Percentiles rank a stretch among this genome's conserved stretches.
Evolutionary conservation across 306 rosid species (phyloP).

Genomic region (Trifolium fragiferum): DNA sequence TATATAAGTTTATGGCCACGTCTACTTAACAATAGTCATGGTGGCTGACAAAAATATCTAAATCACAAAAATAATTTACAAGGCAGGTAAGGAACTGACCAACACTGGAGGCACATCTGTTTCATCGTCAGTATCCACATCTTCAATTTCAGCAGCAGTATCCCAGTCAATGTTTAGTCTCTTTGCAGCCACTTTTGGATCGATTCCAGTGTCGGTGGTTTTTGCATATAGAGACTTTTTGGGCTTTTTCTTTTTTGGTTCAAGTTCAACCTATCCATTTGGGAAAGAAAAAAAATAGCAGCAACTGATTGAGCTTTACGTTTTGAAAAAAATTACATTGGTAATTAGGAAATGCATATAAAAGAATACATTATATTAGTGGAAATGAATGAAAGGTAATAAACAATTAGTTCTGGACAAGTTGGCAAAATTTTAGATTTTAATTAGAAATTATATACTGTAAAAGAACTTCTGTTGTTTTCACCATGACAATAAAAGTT

Average conservation of each 20-base stretch:
- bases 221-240: slow-evolving; percentile 84
- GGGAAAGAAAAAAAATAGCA: background rate
- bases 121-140: slow-evolving; percentile 54
- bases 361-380: slow-evolving; percentile 16
- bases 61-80: slow-evolving; percentile 36
- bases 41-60: slow-evolving; percentile 23
- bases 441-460: background rate
- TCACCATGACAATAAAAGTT: slow-evolving; percentile 7
- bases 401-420: slow-evolving; percentile 12
- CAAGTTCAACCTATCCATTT: slow-evolving; percentile 56
- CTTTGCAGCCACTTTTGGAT: slow-evolving; percentile 84
- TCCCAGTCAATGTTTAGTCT: slow-evolving; percentile 89
- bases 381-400: background rate
- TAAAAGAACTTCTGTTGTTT: background rate
- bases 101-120: slow-evolving; percentile 75
- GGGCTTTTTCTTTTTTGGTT: slow-evolving; percentile 65
- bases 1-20: slow-evolving; percentile 1
- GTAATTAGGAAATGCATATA: slow-evolving; percentile 19
- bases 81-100: slow-evolving; percentile 65
- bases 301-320: slow-evolving; percentile 10
- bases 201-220: slow-evolving; percentile 85
- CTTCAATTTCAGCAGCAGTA: slow-evolving; percentile 91
- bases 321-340: slow-evolving; percentile 9
- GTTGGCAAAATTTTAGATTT: background rate
- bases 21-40: slow-evolving; percentile 14